Percentiles rank a stretch among this genome's conserved stretches.
Evolutionary conservation across 1,284 basidiomycete species (phyloP).

Genomic region (Rhodotorula sp.): DNA sequence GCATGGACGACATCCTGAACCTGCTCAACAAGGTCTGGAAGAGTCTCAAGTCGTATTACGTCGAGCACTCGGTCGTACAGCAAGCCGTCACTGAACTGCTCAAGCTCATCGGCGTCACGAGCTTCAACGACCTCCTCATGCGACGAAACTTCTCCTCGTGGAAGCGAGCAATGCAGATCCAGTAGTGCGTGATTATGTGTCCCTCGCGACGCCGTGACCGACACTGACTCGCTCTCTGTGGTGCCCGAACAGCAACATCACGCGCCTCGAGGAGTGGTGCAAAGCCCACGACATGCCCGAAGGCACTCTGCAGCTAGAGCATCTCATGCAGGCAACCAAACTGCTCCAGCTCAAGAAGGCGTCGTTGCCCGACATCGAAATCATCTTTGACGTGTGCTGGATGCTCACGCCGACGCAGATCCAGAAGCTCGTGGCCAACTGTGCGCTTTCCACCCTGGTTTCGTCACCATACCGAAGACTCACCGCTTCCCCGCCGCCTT

Average conservation of each 20-base stretch:
- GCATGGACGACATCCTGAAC: constrained; percentile 98
- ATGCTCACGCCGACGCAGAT: constrained; percentile 99
- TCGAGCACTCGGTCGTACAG: constrained; percentile 96
- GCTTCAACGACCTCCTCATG: constrained; percentile 99
- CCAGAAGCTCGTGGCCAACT: constrained; percentile 57
- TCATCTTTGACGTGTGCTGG: constrained; percentile 96
- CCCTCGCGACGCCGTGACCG: too few relatives aligned
- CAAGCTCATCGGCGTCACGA: constrained; percentile 93
- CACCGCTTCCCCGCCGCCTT: constrained; percentile 68
- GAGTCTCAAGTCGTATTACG: constrained; percentile 96
- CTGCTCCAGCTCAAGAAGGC: constrained; percentile 97
- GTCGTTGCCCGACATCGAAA: constrained; percentile 83
- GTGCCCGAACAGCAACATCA: constrained; percentile 72
- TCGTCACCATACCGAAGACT: not conserved
- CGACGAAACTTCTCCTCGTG: constrained; percentile 98
- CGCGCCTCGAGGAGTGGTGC: constrained; percentile 82
- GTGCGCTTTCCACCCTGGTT: too few relatives aligned
- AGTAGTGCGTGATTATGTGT: too few relatives aligned
- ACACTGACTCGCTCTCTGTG: not conserved
- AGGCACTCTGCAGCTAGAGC: constrained; percentile 93
- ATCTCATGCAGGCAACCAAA: constrained; percentile 99
- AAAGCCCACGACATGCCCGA: constrained; percentile 86
- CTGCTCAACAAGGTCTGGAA: constrained; percentile 98
- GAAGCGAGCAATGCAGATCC: constrained; percentile 99
- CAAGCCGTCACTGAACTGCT: constrained; percentile 95